Conservation (phyloP, 2,329 filamentous ascomycete genomes). For the Elsinoe fawcettii region DNA sequence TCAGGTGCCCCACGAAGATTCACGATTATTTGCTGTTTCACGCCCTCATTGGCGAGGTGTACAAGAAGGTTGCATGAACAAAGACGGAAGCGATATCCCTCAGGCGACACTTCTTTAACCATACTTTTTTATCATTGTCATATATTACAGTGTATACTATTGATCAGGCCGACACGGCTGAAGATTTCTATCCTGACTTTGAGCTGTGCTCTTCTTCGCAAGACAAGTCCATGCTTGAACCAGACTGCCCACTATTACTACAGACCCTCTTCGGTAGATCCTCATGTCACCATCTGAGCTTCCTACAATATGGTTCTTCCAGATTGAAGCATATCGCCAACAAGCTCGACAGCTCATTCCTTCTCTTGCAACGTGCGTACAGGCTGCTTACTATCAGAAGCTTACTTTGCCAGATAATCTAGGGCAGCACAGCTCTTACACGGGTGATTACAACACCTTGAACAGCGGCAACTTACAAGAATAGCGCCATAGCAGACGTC, state of each 20-base stretch:
- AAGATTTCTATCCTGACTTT: not conserved
- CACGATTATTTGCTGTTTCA: not conserved
- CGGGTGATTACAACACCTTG: not conserved
- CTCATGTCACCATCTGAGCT: too few species aligned
- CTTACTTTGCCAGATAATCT: not conserved
- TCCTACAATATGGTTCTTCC: not conserved
- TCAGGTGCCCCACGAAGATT: not conserved
- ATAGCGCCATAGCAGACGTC: too few species aligned
- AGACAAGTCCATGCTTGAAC: too few species aligned
- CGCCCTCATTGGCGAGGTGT: not conserved
- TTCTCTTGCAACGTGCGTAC: not conserved
- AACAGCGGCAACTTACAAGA: too few species aligned
- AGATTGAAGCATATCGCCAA: not conserved
- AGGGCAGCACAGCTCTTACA: not conserved
- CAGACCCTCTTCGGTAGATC: too few species aligned
- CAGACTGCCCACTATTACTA: too few species aligned
- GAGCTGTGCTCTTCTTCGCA: not conserved
- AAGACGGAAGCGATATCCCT: not conserved
- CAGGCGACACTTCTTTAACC: not conserved
- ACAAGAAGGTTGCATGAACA: not conserved
- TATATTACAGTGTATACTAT: conserved; percentile 2
- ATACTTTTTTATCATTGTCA: not conserved
- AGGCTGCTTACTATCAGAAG: not conserved
- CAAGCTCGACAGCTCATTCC: not conserved
- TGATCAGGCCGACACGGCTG: not conserved